These are phyloP conservation scores for Exophiala sp. DNA, from an alignment of 2,329 filamentous ascomycete genomes.

Conservation along the genomic window DNA sequence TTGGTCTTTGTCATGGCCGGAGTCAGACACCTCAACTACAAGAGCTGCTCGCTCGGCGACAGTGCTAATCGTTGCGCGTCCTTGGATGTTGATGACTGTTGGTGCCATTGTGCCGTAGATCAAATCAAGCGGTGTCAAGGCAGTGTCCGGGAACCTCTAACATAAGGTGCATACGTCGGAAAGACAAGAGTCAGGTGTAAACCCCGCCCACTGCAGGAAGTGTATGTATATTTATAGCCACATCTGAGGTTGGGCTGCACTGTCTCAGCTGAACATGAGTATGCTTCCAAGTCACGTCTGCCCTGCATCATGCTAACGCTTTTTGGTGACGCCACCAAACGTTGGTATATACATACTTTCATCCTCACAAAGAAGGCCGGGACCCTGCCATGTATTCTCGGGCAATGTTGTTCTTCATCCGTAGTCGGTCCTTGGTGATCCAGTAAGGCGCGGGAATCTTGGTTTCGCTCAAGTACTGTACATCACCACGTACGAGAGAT, in stretches of 20 bases:
- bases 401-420: constrained; percentile 12
- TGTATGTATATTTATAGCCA: not conserved
- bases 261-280: no score
- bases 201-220: no score
- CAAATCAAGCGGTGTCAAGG: no score
- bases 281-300: no score
- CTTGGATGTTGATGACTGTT: constrained; percentile 15
- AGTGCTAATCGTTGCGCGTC: constrained; percentile 6
- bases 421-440: constrained; percentile 30
- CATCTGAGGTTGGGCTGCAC: not conserved
- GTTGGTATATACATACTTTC: no score
- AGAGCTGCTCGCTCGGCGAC: constrained; percentile 12
- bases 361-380: constrained; percentile 7
- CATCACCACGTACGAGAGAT: constrained; percentile 27
- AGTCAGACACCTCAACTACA: constrained; percentile 6
- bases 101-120: constrained; percentile 3
- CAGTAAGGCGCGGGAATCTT: constrained; percentile 34
- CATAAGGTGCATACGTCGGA: not conserved
- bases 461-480: constrained; percentile 28
- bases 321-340: not conserved
- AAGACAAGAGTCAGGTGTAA: not conserved
- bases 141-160: no score
- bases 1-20: constrained; percentile 5
- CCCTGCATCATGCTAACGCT: not conserved
- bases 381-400: constrained; percentile 23